These are phyloP conservation scores for Ustilago nuda DNA, from an alignment of 1,284 basidiomycete genomes.

Conservation along the genomic window DNA sequence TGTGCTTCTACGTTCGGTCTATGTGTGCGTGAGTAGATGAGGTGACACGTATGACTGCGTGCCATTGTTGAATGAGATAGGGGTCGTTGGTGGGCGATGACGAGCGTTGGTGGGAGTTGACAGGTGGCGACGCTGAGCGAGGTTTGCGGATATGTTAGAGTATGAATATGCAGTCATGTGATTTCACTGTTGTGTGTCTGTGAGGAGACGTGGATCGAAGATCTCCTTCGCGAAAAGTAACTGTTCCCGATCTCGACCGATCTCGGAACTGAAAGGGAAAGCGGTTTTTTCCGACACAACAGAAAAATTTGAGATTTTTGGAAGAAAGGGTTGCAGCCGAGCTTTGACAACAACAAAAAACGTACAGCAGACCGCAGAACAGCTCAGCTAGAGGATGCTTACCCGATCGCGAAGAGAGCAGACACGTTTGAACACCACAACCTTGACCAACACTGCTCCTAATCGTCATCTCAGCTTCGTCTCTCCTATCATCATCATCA, in stretches of 20 bases:
- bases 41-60: too few relatives aligned
- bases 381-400: constrained; percentile 5
- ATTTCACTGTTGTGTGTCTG: not conserved
- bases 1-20: rapidly evolving
- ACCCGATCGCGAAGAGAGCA: not conserved
- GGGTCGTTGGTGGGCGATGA: too few relatives aligned
- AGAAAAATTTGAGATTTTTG: constrained; percentile 38
- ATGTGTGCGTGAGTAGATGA: too few relatives aligned
- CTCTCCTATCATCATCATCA: not conserved
- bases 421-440: not conserved
- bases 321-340: constrained; percentile 20
- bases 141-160: too few relatives aligned
- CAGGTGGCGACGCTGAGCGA: too few relatives aligned
- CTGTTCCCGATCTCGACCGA: constrained; percentile 19
- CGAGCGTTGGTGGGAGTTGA: too few relatives aligned
- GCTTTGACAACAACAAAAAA: not conserved
- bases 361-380: constrained; percentile 4
- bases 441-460: not conserved
- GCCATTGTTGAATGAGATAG: too few relatives aligned
- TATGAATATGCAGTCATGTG: too few relatives aligned
- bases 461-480: not conserved
- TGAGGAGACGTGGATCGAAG: not conserved
- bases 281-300: not conserved
- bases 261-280: constrained; percentile 17
- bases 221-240: not conserved